These are phyloP conservation scores for Allomyces macrogynus DNA, from an alignment of 192 early-diverging fungal species.

Conservation along the genomic window DNA sequence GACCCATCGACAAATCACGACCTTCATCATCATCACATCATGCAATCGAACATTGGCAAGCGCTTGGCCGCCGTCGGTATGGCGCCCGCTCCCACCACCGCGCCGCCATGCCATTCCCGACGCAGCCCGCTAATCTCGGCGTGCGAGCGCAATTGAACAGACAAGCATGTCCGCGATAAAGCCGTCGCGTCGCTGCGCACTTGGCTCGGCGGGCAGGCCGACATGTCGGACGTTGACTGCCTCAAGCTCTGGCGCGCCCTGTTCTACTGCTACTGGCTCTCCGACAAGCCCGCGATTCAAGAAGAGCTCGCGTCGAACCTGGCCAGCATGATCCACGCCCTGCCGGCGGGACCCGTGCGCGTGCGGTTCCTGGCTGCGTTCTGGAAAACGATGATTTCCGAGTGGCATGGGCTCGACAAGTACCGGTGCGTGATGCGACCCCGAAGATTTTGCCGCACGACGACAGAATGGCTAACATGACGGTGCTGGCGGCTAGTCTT, in stretches of 20 bases:
- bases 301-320: background rate
- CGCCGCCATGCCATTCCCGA: background rate
- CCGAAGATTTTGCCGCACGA: background rate
- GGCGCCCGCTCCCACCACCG: background rate
- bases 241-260: background rate
- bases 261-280: background rate
- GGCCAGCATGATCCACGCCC: background rate
- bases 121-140: background rate
- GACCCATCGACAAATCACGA: too few species aligned
- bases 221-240: background rate
- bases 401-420: background rate
- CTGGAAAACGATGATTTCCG: background rate
- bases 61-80: background rate
- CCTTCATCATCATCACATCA: too few species aligned
- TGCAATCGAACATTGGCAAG: background rate
- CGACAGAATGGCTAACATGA: background rate
- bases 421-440: background rate
- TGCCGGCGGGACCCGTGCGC: background rate
- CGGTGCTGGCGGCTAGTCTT: background rate
- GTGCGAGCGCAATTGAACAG: background rate
- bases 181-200: background rate
- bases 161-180: background rate
- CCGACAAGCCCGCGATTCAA: background rate
- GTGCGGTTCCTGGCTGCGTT: background rate
- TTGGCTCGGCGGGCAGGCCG: background rate